These are phyloP conservation scores for Ormosia semicastrata DNA, from an alignment of 306 rosid species.

Conservation along the genomic window DNA sequence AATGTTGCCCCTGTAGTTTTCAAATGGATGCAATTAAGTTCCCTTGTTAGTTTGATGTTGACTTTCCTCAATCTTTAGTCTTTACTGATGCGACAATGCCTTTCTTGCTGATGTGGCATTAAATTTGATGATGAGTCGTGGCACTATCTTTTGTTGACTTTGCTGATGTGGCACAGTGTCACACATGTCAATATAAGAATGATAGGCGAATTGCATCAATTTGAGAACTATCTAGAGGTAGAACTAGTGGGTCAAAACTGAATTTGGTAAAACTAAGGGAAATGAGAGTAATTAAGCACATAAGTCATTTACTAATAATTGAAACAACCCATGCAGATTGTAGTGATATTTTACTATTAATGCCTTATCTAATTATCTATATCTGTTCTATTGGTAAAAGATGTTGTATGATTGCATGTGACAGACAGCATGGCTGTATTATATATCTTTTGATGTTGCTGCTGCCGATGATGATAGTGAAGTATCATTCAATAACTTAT, in stretches of 20 bases:
- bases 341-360: neutral
- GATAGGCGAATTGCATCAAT: neutral
- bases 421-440: neutral
- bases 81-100: neutral
- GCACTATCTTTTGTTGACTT: neutral
- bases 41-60: neutral
- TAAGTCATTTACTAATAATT: neutral
- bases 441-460: neutral
- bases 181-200: neutral
- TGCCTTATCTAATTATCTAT: neutral
- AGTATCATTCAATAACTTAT: slow-evolving; percentile 9
- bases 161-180: neutral
- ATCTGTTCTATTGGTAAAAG: neutral
- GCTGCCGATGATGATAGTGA: neutral
- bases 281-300: neutral
- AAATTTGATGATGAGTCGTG: neutral
- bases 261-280: neutral
- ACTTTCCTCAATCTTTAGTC: neutral
- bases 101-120: neutral
- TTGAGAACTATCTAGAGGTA: slow-evolving; percentile 7
- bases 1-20: neutral
- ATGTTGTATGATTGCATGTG: slow-evolving; percentile 21
- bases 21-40: slow-evolving; percentile 1
- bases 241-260: neutral
- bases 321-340: slow-evolving; percentile 20